Evolutionary conservation across 1,284 basidiomycete species (phyloP).

Genomic region (Sanguinoderma infundibulare): DNA sequence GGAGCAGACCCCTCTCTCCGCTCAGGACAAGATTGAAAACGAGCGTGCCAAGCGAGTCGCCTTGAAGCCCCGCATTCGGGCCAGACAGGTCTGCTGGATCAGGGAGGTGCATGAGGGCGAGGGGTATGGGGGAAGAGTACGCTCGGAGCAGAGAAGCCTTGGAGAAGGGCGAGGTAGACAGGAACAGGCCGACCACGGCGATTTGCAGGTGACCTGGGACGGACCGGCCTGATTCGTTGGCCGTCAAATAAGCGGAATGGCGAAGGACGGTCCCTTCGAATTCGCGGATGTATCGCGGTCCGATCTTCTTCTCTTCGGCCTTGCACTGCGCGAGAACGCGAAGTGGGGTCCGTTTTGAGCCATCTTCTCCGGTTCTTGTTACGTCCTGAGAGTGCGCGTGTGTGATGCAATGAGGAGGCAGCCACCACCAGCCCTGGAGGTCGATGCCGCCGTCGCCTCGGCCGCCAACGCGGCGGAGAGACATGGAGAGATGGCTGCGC

Average conservation of each 20-base stretch:
- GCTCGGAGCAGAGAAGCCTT: constrained; percentile 68
- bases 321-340: constrained; percentile 92
- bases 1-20: constrained; percentile 54
- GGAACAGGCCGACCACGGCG: constrained; percentile 69
- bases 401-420: constrained; percentile 47
- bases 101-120: constrained; percentile 80
- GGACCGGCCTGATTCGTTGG: neutral
- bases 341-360: constrained; percentile 41
- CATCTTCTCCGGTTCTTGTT: neutral
- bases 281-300: constrained; percentile 84
- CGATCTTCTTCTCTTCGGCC: constrained; percentile 79
- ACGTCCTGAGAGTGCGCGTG: neutral
- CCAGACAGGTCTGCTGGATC: constrained; percentile 28
- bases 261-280: constrained; percentile 82
- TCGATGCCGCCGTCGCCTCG: constrained; percentile 87
- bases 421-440: constrained; percentile 92
- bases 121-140: constrained; percentile 72
- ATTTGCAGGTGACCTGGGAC: neutral
- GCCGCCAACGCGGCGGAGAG: constrained; percentile 78
- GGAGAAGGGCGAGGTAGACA: constrained; percentile 81
- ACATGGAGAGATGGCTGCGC: constrained; percentile 76
- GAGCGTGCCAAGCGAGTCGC: constrained; percentile 45
- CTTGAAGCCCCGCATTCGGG: neutral
- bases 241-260: constrained; percentile 29
- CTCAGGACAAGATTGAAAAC: constrained; percentile 71